phyloP scores from a whole-genome alignment of 805 yeast genomes.

The Candida coquimbonensis region DNA sequence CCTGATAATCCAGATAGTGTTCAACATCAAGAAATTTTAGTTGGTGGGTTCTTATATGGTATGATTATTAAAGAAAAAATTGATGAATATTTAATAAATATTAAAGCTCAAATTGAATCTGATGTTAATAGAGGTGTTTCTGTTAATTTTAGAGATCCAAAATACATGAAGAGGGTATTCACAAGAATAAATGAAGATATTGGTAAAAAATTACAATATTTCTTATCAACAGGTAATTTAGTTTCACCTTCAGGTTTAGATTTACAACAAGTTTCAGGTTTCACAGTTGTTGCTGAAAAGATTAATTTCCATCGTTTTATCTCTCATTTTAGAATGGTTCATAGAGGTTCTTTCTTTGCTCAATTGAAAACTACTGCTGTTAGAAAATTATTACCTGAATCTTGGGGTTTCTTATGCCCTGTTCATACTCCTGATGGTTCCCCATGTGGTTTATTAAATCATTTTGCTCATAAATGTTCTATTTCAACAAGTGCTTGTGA shows the following conservation, averaged over 20 bases:
- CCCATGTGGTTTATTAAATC: slow-evolving; percentile 96
- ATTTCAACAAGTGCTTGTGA: slow-evolving; percentile 75
- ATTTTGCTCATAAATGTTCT: slow-evolving; percentile 90
- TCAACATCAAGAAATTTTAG: slow-evolving; percentile 93
- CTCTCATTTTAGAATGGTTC: slow-evolving; percentile 99
- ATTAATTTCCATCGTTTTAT: slow-evolving; percentile 95
- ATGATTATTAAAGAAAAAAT: slow-evolving; percentile 95
- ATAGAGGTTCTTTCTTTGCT: slow-evolving; percentile 98
- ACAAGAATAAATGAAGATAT: slow-evolving; percentile 82
- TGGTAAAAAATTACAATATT: slow-evolving; percentile 90
- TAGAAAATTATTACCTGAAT: slow-evolving; percentile 91
- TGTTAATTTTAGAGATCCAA: slow-evolving; percentile 76
- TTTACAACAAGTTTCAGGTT: slow-evolving; percentile 96
- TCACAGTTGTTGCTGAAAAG: slow-evolving; percentile 97
- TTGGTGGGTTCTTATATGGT: slow-evolving; percentile 95
- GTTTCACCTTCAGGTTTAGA: slow-evolving; percentile 96
- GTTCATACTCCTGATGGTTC: slow-evolving; percentile 99
- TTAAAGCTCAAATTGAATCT: slow-evolving; percentile 65
- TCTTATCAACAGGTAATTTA: slow-evolving; percentile 93
- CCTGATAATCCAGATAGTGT: slow-evolving; percentile 99
- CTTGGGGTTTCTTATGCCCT: slow-evolving; percentile 99
- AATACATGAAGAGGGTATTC: slow-evolving; percentile 76
- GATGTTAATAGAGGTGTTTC: slow-evolving; percentile 78
- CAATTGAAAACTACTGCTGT: slow-evolving; percentile 96
- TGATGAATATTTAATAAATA: slow-evolving; percentile 79